Base-by-base conservation (phyloP, 1,284 basidiomycete genomes). In the Cryptococcus deneoformans region DNA sequence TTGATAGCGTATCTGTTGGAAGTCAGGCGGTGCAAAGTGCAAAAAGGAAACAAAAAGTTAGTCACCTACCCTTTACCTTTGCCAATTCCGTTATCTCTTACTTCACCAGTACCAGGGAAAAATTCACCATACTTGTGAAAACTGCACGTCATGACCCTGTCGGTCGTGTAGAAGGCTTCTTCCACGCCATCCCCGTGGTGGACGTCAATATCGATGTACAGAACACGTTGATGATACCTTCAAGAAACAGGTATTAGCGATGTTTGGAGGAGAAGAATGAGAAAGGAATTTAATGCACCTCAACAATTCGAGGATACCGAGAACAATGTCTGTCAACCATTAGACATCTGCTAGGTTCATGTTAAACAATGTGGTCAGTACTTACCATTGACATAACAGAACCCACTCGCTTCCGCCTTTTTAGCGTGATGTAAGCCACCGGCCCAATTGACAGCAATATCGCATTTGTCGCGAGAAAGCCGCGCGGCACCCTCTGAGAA, bases 101-200 rank as follows among this genome's bases (percentile, higher is more conserved):
- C 80, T 77, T 97, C 95, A 37, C 96, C 96, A 1, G 96, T 99
- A 10, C 96, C 96, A 16, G 96, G 96, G 80, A 99, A 99, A 78
- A 92, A 99, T 76, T 99, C 96, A 49, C 96, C 96, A 69, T 97
- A 99, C 79, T 99, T 99, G 79, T 99, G 96, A 79, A 99, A 97
- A 67, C 90, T 93, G 72, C 88, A 88, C 0, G 95, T 98, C 96
- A 99, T 99, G 51, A 99, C 96, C 47, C 96, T 83, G 73, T 99
- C 95, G 12, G 96, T 99, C 0, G 94, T 96, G 76, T 98, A 99
- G 77, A 99, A 99, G 0, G 96, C 96, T 77, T 99, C 96, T 75
- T 99, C 96, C 7, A 99, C 96, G 46, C 96, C 96, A 76, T 99
- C 96, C 14, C 96, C 96, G 66, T 99, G 96, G 76, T 99, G 96